phyloP scores from a whole-genome alignment of 2,329 filamentous ascomycete genomes.

The Hymenoscyphus repandus region DNA sequence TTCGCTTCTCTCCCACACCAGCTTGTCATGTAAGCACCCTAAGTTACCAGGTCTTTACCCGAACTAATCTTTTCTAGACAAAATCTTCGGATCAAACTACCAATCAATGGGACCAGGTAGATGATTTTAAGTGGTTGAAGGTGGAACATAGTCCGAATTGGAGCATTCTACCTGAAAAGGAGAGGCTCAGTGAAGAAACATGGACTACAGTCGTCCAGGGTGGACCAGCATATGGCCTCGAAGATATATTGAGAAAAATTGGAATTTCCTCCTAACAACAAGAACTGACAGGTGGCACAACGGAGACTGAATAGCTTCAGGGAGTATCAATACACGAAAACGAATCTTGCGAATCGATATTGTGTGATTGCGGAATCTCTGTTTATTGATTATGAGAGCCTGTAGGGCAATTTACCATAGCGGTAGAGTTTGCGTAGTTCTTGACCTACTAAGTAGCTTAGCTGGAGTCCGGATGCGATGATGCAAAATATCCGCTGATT shows the following conservation, averaged over 20 bases:
- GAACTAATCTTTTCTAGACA: slow-evolving; percentile 19
- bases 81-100: slow-evolving; percentile 24
- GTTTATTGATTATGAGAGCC: background rate
- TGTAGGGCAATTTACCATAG: slow-evolving; percentile 3
- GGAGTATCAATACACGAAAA: no score
- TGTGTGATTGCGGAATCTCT: background rate
- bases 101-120: slow-evolving; percentile 84
- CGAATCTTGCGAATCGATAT: background rate
- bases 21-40: slow-evolving; percentile 54
- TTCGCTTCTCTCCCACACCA: slow-evolving; percentile 77
- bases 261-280: slow-evolving; percentile 28
- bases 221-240: slow-evolving; percentile 53
- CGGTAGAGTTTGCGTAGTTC: slow-evolving; percentile 4
- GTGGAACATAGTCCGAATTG: slow-evolving; percentile 84
- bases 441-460: no score
- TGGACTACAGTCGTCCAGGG: slow-evolving; percentile 68
- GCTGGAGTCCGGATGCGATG: no score
- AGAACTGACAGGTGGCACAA: background rate
- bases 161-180: slow-evolving; percentile 58
- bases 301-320: background rate
- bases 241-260: slow-evolving; percentile 57
- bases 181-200: slow-evolving; percentile 54
- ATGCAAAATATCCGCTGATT: no score
- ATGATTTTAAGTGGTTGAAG: slow-evolving; percentile 98
- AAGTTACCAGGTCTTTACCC: background rate